Evolutionary conservation across 306 rosid species (phyloP).

Genomic region (Prunus armeniaca): DNA sequence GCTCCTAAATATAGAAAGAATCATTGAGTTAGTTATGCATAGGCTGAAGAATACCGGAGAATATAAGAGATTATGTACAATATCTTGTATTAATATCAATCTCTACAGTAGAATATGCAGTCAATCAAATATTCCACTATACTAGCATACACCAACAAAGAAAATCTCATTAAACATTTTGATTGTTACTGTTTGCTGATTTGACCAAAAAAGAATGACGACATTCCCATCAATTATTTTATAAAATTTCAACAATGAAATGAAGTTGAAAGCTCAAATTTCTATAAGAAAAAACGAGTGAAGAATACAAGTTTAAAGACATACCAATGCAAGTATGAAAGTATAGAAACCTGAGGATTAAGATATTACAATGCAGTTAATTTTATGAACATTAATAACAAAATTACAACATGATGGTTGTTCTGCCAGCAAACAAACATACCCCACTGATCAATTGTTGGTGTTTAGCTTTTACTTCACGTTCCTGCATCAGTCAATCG

Average conservation of each 20-base stretch:
- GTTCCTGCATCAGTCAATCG: conserved; percentile 62
- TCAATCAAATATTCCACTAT: neutral
- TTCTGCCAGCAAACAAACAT: conserved; percentile 22
- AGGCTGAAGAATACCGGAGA: neutral
- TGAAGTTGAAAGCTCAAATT: conserved; percentile 6
- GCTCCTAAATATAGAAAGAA: neutral
- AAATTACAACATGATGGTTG: conserved; percentile 8
- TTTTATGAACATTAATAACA: conserved; percentile 1
- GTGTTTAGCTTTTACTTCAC: conserved; percentile 95
- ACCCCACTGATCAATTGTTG: conserved; percentile 98
- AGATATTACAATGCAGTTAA: conserved; percentile 19
- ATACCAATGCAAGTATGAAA: conserved; percentile 92
- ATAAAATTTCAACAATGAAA: neutral
- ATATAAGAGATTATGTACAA: neutral
- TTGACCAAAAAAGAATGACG: neutral
- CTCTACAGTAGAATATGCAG: neutral
- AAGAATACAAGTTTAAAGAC: conserved; percentile 16
- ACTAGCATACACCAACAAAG: neutral
- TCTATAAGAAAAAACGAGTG: neutral
- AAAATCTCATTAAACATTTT: neutral
- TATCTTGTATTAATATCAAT: neutral
- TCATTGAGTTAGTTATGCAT: neutral
- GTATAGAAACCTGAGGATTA: conserved; percentile 63
- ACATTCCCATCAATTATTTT: neutral
- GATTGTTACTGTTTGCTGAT: neutral